Conservation (phyloP, 2,329 filamentous ascomycete species). For the Podosphaera xanthii region DNA sequence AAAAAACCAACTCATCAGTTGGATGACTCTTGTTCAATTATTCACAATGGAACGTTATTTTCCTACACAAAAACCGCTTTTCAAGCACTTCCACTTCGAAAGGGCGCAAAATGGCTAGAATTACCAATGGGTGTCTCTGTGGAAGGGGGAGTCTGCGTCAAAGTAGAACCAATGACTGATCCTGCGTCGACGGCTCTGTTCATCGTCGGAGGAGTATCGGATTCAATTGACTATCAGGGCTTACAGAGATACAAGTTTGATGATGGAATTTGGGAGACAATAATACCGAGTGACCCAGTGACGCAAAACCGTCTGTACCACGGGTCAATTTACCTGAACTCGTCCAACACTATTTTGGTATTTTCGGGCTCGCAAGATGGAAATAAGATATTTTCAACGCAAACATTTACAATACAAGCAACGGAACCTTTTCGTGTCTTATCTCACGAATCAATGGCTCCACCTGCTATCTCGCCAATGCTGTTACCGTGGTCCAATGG, state of each 20-base stretch:
- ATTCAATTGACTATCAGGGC: conserved; percentile 37
- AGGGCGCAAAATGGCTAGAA: conserved; percentile 49
- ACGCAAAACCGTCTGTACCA: conserved; percentile 47
- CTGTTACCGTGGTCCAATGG: conserved; percentile 52
- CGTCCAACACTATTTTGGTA: conserved; percentile 48
- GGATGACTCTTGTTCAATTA: conserved; percentile 57
- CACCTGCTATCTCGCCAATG: conserved; percentile 43
- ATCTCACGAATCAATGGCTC: conserved; percentile 33
- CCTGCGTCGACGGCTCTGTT: conserved; percentile 42
- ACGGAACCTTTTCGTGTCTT: conserved; percentile 38
- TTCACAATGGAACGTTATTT: conserved; percentile 66
- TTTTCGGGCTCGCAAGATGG: conserved; percentile 55
- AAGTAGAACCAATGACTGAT: conserved; percentile 35
- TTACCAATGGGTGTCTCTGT: conserved; percentile 46
- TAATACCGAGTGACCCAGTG: conserved; percentile 20
- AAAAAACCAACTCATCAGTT: conserved; percentile 48
- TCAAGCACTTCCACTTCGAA: conserved; percentile 43
- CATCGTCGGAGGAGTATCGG: conserved; percentile 52
- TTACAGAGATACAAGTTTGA: conserved; percentile 46
- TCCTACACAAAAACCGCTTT: conserved; percentile 57
- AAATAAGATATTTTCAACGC: conserved; percentile 32
- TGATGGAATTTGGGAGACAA: conserved; percentile 32
- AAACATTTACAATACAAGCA: conserved; percentile 54
- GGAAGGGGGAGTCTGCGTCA: conserved; percentile 55
- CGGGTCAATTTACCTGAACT: conserved; percentile 49